Conservation (phyloP, 2,329 filamentous ascomycete genomes). For the Diaporthe velutina region DNA sequence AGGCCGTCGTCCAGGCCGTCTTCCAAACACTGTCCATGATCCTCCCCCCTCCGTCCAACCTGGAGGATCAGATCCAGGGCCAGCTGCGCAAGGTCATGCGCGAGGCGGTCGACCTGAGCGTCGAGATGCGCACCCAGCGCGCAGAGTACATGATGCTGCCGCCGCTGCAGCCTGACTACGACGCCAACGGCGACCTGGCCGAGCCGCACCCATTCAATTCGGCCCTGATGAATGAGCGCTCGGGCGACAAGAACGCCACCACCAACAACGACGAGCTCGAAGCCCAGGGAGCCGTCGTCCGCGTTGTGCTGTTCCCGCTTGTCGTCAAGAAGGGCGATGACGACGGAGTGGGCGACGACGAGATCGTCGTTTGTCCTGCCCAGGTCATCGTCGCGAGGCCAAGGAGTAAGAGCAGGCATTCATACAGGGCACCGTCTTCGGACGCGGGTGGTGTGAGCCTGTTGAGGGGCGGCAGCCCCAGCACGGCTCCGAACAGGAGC, state of each 20-base stretch:
- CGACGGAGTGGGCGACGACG: constrained; percentile 86
- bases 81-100: constrained; percentile 90
- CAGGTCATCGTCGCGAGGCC: constrained; percentile 85
- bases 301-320: constrained; percentile 93
- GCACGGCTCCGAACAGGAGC: constrained; percentile 48
- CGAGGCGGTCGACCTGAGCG: constrained; percentile 88
- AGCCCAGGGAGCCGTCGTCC: constrained; percentile 80
- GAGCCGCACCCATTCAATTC: constrained; percentile 94
- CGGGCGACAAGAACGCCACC: constrained; percentile 66
- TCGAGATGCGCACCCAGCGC: constrained; percentile 97
- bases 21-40: constrained; percentile 86
- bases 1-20: constrained; percentile 94
- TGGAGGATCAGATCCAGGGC: constrained; percentile 84
- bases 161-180: constrained; percentile 93
- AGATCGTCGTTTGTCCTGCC: constrained; percentile 94
- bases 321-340: constrained; percentile 98
- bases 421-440: constrained; percentile 61
- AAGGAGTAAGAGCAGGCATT: constrained; percentile 47
- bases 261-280: constrained; percentile 84
- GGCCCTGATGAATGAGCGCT: constrained; percentile 91
- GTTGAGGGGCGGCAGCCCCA: constrained; percentile 47
- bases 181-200: constrained; percentile 89
- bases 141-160: constrained; percentile 99
- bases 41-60: constrained; percentile 85
- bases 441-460: constrained; percentile 63